These are phyloP conservation scores for Plectosphaerella cucumerina DNA, from an alignment of 2,329 filamentous ascomycete species.

Conservation along the genomic window DNA sequence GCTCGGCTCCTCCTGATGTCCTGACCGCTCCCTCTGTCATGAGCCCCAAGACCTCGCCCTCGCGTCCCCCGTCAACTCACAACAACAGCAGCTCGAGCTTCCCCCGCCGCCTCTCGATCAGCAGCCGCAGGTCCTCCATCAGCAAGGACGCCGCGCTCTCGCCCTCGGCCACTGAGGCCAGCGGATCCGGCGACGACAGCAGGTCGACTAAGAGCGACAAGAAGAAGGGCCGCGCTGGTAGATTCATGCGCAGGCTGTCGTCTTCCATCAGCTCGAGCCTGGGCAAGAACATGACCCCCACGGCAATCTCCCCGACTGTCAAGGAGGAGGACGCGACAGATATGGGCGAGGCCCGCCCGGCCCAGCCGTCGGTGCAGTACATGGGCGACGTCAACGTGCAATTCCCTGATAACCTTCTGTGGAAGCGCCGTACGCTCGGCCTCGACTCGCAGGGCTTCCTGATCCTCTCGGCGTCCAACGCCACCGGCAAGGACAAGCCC, in stretches of 20 bases:
- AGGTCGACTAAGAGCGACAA: slow-evolving; percentile 36
- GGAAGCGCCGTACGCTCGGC: slow-evolving; percentile 88
- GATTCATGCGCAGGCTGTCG: slow-evolving; percentile 56
- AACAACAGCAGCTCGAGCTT: slow-evolving; percentile 39
- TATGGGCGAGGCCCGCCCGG: slow-evolving; percentile 7
- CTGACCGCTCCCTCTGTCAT: slow-evolving; percentile 16
- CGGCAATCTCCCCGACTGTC: slow-evolving; percentile 44
- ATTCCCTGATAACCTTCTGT: slow-evolving; percentile 91
- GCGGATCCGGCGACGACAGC: slow-evolving; percentile 42
- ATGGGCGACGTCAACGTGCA: slow-evolving; percentile 94
- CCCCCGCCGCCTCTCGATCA: slow-evolving; percentile 62
- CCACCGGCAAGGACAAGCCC: slow-evolving; percentile 50
- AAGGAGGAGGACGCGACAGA: slow-evolving; percentile 40
- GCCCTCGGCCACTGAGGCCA: slow-evolving; percentile 39
- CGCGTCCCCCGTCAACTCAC: slow-evolving; percentile 43
- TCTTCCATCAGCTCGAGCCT: slow-evolving; percentile 44
- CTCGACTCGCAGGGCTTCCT: slow-evolving; percentile 82
- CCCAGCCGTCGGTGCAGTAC: slow-evolving; percentile 48
- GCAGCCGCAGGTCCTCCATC: slow-evolving; percentile 51
- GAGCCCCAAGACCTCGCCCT: slow-evolving; percentile 31
- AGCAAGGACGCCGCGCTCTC: slow-evolving; percentile 39
- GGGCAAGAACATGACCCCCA: slow-evolving; percentile 37
- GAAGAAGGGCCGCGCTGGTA: slow-evolving; percentile 47
- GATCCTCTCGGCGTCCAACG: slow-evolving; percentile 54
- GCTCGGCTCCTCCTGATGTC: slow-evolving; percentile 42